Evolutionary conservation across 352 stramenopile genomes (phyloP), one percentile per base, ranked within the genome.

Genomic region (Globisporangium abappressorium): DNA sequence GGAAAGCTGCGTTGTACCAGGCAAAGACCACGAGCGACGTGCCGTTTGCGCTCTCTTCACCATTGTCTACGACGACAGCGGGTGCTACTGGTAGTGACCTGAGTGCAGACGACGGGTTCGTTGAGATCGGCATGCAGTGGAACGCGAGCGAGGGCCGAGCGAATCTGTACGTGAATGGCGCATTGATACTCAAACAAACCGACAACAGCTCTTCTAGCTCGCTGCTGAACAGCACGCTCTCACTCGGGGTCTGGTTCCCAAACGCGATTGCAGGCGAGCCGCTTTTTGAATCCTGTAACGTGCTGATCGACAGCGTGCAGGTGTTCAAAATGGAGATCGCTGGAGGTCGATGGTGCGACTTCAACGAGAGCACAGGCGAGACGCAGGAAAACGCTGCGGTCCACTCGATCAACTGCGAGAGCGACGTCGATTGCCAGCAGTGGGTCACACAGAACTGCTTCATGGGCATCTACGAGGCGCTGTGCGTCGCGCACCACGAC

Each of bases 41-140:
- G 0, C 73, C 81, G 0, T 79, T 72, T 46, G 68, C 69, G n/a
- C 30, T 77, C 1, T 76, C 74, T 1, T 75, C 74, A 2, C 67
- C 73, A 2, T 62, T 65, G 3, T 36, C 51, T 57, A 22, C 24
- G 51, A 28, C 51, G 14, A 36, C 28, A 14, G 51, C 51, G 8
- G 24, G 22, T 33, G 22, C 22, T 18, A 15, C 8, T 28, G 49
- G 20, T 47, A 15, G 7, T 1, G 46, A 66, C 30, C 28, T 34
- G 7, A 34, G 28, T 6, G 30, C 41, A 0, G 62, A 53, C 15
- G 47, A 43, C 5, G 62, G 30, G 9, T 87, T 84, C 55, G 68
- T 82, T 4, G 80, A 91, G 28, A 55, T 91, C 7, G 74, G 68
- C 18, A 82, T 92, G 78, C 84, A 92, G 60, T 91, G 82, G 82